Evolutionary conservation across 83 land plant genomes (phyloP), one percentile per base, ranked within the genome.

Genomic region (Isoetes engelmannii): DNA sequence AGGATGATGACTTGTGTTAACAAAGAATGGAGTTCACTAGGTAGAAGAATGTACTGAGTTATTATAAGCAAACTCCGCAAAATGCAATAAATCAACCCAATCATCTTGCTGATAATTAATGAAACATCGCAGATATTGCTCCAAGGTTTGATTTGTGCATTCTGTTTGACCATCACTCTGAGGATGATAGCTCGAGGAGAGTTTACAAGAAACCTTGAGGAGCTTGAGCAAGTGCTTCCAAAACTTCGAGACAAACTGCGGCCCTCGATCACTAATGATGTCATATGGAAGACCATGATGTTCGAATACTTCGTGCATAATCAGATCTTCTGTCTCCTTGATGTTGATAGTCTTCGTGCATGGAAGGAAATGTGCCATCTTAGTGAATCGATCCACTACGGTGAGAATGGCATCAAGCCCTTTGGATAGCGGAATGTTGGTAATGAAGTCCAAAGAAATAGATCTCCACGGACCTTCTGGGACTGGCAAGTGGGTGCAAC

Each of bases 101-200:
- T 51, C 55, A 51, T 51, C 55, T 3, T 51, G 55, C 55, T 51
- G 55, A 15, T 51, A 51, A 3, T 51, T 51, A 15, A 51, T 51
- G 55, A 51, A 3, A 3, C 55, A 51, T 17, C 17, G 3, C 0
- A 51, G 55, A 51, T 51, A 51, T 51, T 51, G 3, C 3, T 51
- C 17, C 15, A 51, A 12, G 1, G 3, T 51, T 17, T 51, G 55
- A 51, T 12, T 51, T 51, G 55, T 51, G 13, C 3, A 3, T 3
- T 51, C 3, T 0, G 17, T 12, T 51, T 51, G 0, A 0, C 3
- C 55, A 3, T 51, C 55, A 51, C 13, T 12, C 17, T 51, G 55
- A 51, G 55, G 55, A 51, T 51, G 55, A 51, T 51, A 51, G 13
- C 55, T 17, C 55, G 17, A 51, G 17, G 55, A 51, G 13, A 51